A percentile compares a stretch with the other conserved stretches of the same genome.
These are phyloP conservation scores for Macaranga tanarius DNA, from an alignment of 441 rosid genomes.

Conservation along the genomic window DNA sequence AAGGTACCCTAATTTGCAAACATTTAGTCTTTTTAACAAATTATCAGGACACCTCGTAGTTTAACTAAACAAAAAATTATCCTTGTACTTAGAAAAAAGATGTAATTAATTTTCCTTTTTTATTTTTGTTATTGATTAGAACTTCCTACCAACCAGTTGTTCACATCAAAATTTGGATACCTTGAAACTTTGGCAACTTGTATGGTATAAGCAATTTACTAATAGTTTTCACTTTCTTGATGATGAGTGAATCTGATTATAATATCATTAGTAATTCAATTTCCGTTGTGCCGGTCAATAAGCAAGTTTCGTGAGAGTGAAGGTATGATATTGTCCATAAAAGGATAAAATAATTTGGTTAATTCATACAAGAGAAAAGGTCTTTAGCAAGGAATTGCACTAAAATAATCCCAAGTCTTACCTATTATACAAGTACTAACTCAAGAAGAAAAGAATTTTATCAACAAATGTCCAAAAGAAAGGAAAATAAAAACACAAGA, in stretches of 20 bases:
- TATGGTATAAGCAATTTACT: background rate
- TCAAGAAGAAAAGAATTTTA: background rate
- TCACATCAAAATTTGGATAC: background rate
- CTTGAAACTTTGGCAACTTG: background rate
- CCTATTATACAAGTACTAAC: too few species aligned
- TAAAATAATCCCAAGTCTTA: background rate
- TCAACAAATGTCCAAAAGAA: too few species aligned
- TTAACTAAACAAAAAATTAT: too few species aligned
- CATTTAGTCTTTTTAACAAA: too few species aligned
- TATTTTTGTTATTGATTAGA: too few species aligned
- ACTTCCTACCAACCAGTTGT: too few species aligned
- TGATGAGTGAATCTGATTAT: background rate
- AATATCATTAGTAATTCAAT: background rate
- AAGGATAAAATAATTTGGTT: background rate
- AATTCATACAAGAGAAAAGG: background rate
- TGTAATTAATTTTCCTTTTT: too few species aligned
- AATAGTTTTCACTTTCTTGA: too few species aligned
- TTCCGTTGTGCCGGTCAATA: background rate
- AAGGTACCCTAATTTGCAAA: too few species aligned
- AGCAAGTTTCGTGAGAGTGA: background rate
- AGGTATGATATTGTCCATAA: background rate
- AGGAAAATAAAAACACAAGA: too few species aligned
- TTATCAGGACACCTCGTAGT: too few species aligned
- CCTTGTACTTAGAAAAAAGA: too few species aligned
- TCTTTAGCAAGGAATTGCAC: background rate